Conservation (phyloP, 306 rosid species). For the Cajanus cajan region DNA sequence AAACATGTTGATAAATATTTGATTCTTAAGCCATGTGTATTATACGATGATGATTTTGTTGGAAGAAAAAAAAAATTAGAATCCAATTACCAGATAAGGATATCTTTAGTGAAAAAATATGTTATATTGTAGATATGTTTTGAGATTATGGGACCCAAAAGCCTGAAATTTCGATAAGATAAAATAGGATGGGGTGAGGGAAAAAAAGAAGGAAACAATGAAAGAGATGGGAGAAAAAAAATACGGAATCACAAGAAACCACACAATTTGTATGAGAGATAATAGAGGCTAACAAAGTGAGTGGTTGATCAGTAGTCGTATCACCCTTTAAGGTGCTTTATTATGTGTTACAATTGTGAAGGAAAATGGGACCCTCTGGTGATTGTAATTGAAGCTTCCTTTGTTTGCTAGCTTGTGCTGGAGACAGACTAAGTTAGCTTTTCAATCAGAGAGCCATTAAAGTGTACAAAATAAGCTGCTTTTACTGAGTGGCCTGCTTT, state of each 20-base stretch:
- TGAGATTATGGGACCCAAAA: conserved; percentile 46
- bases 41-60: no score
- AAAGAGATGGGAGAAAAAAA: conserved; percentile 24
- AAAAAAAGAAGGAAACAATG: background rate
- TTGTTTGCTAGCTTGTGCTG: conserved; percentile 44
- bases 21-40: no score
- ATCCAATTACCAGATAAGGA: no score
- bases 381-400: conserved; percentile 44
- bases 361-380: conserved; percentile 52
- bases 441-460: conserved; percentile 23
- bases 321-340: conserved; percentile 59
- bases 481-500: conserved; percentile 19
- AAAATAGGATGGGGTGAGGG: background rate
- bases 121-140: background rate
- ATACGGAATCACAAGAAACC: conserved; percentile 49
- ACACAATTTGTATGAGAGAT: conserved; percentile 38
- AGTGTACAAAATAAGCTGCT: conserved; percentile 45
- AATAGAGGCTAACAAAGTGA: conserved; percentile 37
- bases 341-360: conserved; percentile 39
- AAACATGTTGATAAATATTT: no score
- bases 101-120: no score
- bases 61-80: no score
- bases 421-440: conserved; percentile 30
- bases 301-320: conserved; percentile 63
- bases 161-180: conserved; percentile 28